These are phyloP conservation scores for Fusarium sp. DNA, from an alignment of 2,329 filamentous ascomycete genomes.

Conservation along the genomic window DNA sequence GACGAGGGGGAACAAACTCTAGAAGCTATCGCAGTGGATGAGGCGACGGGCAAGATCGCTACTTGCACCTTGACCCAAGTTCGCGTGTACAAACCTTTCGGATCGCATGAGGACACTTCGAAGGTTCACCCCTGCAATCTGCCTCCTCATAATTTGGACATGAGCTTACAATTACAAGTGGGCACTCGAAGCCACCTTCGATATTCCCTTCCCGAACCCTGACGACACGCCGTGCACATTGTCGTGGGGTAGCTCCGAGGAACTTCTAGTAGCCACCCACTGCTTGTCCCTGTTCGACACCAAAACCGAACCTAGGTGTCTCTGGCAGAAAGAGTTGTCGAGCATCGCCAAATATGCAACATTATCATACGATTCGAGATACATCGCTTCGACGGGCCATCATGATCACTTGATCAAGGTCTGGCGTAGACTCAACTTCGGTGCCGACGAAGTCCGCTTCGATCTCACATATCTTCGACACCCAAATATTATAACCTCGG, in stretches of 20 bases:
- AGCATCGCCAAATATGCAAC: constrained; percentile 78
- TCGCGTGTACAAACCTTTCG: constrained; percentile 82
- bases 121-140: constrained; percentile 65
- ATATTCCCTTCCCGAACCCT: constrained; percentile 49
- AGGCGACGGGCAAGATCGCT: constrained; percentile 85
- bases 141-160: neutral
- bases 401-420: constrained; percentile 90
- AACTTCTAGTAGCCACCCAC: constrained; percentile 81
- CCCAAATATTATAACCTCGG: constrained; percentile 78
- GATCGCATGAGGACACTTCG: constrained; percentile 74
- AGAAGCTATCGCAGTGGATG: constrained; percentile 83
- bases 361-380: constrained; percentile 86
- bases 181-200: constrained; percentile 71
- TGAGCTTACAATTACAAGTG: constrained; percentile 59
- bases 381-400: constrained; percentile 83
- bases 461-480: constrained; percentile 93
- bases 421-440: constrained; percentile 89
- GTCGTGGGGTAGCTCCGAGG: constrained; percentile 89
- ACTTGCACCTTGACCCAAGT: constrained; percentile 74
- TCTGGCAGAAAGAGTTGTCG: constrained; percentile 82
- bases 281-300: constrained; percentile 75
- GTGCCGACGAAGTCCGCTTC: constrained; percentile 84
- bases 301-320: constrained; percentile 60
- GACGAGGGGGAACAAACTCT: constrained; percentile 77
- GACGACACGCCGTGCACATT: constrained; percentile 60